Conservation (phyloP, 345 rosid genomes). For the Capsella bursapastoris region DNA sequence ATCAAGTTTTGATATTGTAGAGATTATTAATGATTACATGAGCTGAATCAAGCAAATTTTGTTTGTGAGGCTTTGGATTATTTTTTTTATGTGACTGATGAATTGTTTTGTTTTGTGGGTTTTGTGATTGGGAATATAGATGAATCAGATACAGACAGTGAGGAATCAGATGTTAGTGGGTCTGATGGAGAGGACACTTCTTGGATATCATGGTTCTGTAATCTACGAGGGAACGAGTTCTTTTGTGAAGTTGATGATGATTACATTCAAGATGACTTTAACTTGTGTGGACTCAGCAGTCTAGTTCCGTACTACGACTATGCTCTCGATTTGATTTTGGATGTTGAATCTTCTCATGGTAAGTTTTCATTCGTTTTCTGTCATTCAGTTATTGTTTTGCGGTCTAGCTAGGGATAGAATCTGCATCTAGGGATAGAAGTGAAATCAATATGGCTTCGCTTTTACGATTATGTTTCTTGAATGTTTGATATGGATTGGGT, state of each 20-base stretch:
- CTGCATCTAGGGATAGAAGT: conserved; percentile 4
- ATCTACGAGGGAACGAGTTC: conserved; percentile 87
- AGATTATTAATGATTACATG: neutral
- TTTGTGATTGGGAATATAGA: conserved; percentile 51
- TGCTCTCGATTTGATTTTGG: conserved; percentile 94
- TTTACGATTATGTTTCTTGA: conserved; percentile 24
- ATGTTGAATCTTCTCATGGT: conserved; percentile 95
- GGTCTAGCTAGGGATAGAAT: conserved; percentile 4
- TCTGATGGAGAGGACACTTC: conserved; percentile 93
- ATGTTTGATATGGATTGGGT: conserved; percentile 39
- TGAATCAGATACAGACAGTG: conserved; percentile 92
- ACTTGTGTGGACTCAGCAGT: conserved; percentile 89
- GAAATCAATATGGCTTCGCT: neutral
- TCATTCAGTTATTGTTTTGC: neutral
- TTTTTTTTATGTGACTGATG: conserved; percentile 22
- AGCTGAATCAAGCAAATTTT: neutral
- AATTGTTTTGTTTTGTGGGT: neutral
- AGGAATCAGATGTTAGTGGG: conserved; percentile 94
- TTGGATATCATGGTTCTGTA: conserved; percentile 98
- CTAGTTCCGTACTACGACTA: conserved; percentile 92
- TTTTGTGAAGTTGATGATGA: conserved; percentile 98
- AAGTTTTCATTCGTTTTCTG: conserved; percentile 25
- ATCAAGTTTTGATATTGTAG: conserved; percentile 2
- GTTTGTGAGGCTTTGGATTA: neutral
- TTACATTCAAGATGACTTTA: conserved; percentile 94